A percentile compares a stretch with the other conserved stretches of the same genome.
phyloP scores from a whole-genome alignment of 2,329 filamentous ascomycete species.

The Colletotrichum sp. region DNA sequence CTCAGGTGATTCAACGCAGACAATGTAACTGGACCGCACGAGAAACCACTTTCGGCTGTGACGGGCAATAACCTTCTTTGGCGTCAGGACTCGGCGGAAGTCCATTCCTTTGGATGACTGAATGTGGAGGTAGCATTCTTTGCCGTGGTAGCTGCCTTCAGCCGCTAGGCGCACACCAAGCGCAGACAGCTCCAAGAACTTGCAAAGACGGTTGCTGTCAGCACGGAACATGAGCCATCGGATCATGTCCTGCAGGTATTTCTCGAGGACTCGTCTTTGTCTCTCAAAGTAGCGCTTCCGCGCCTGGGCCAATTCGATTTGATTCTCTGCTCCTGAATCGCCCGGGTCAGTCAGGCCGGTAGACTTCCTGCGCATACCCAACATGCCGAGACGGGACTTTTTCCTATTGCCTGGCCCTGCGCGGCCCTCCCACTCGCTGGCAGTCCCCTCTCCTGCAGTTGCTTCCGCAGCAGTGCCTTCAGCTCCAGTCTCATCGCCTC shows the following conservation, averaged over 20 bases:
- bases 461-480: slow-evolving; percentile 43
- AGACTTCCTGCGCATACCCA: slow-evolving; percentile 59
- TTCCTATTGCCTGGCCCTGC: slow-evolving; percentile 35
- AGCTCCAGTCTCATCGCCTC: slow-evolving; percentile 48
- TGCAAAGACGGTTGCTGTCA: slow-evolving; percentile 94
- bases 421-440: slow-evolving; percentile 35
- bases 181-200: slow-evolving; percentile 93
- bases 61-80: slow-evolving; percentile 77
- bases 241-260: slow-evolving; percentile 92
- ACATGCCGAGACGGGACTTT: slow-evolving; percentile 58
- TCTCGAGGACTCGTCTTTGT: slow-evolving; percentile 85
- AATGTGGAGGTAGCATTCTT: slow-evolving; percentile 93
- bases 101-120: slow-evolving; percentile 90
- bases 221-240: slow-evolving; percentile 96
- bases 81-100: slow-evolving; percentile 80
- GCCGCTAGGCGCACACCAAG: slow-evolving; percentile 91
- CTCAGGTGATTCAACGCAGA: slow-evolving; percentile 97
- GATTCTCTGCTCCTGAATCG: slow-evolving; percentile 43
- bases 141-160: slow-evolving; percentile 96
- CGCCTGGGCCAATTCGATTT: slow-evolving; percentile 44
- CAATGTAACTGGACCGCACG: slow-evolving; percentile 96
- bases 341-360: slow-evolving; percentile 53
- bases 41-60: slow-evolving; percentile 97
- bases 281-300: slow-evolving; percentile 74
- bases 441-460: slow-evolving; percentile 60